Evolutionary conservation across 2,329 filamentous ascomycete genomes (phyloP), one percentile per base, ranked within the genome.

Genomic region (Magnaporthiopsis incrustans): DNA sequence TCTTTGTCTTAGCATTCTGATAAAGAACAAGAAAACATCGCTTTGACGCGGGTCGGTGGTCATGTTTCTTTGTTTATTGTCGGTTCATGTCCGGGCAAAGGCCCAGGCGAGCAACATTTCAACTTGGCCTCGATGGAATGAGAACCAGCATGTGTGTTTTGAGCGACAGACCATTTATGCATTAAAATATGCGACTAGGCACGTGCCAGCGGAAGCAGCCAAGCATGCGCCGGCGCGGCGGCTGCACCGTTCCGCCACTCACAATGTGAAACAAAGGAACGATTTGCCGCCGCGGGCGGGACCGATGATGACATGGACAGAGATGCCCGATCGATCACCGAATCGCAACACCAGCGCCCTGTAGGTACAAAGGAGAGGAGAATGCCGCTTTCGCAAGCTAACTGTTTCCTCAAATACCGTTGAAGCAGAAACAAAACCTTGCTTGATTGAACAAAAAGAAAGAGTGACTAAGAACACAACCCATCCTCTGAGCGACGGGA

Each of bases 231-330:
- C 44, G 18, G 5, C n/a, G 6, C n/a, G 22, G 22, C 44, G 44
- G 44, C 44, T 53, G 44, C 44, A 53, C 44, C 44, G 44, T 53
- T 53, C 44, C 44, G 44, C 22, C 44, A 53, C 6, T 53, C 10
- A 53, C 8, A 53, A 25, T 53, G 8, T 32, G 57, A 26, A 58
- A 58, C 57, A 27, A 27, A 14, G 15, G 18, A 58, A 25, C 56
- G 56, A 30, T 30, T 3, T 30, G 30, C 57, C 2, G 44, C 18
- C 14, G 18, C 35, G 35, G 44, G 7, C 15, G 44, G 18, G 44
- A 18, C 27, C 35, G 35, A 62, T 62, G 44, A 62, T 56, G 44
- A 62, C 60, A 62, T 62, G n/a, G 26, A 62, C 50, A 26, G 6
- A 30, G 22, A 53, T 2, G 18, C 18, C 44, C 22, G 22, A 53